phyloP scores from a whole-genome alignment of 1,284 basidiomycete genomes.

The Thecaphora frezii region DNA sequence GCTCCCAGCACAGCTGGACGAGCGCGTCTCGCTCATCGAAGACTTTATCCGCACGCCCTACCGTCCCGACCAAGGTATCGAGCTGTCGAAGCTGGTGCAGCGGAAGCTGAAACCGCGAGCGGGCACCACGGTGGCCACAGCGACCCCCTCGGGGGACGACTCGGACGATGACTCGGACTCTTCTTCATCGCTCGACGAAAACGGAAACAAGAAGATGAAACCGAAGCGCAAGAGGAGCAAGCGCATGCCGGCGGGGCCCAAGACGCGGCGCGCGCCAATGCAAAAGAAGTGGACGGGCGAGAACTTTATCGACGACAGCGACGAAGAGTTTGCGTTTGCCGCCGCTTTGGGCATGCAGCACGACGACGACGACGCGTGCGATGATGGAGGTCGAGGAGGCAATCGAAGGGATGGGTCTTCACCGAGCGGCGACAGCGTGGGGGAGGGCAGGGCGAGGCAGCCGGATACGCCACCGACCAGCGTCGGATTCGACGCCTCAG shows the following conservation, averaged over 20 bases:
- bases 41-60: constrained; percentile 48
- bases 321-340: constrained; percentile 50
- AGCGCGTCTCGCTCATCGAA: constrained; percentile 48
- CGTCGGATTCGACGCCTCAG: neutral
- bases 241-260: constrained; percentile 1
- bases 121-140: neutral
- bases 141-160: neutral
- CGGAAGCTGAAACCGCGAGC: constrained; percentile 30
- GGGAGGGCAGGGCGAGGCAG: neutral
- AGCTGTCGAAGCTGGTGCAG: constrained; percentile 37
- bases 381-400: neutral
- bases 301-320: constrained; percentile 53
- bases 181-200: neutral
- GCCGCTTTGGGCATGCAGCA: constrained; percentile 10
- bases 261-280: constrained; percentile 12
- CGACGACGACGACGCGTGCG: neutral
- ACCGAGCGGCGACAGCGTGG: too few relatives aligned
- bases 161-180: neutral
- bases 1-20: constrained; percentile 40
- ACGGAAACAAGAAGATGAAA: constrained; percentile 1
- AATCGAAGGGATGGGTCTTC: neutral
- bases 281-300: constrained; percentile 28
- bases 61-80: constrained; percentile 18
- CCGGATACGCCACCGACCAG: neutral
- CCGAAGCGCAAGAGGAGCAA: neutral